phyloP scores from a whole-genome alignment of 2,329 filamentous ascomycete species.

The Thelonectria blattea region DNA sequence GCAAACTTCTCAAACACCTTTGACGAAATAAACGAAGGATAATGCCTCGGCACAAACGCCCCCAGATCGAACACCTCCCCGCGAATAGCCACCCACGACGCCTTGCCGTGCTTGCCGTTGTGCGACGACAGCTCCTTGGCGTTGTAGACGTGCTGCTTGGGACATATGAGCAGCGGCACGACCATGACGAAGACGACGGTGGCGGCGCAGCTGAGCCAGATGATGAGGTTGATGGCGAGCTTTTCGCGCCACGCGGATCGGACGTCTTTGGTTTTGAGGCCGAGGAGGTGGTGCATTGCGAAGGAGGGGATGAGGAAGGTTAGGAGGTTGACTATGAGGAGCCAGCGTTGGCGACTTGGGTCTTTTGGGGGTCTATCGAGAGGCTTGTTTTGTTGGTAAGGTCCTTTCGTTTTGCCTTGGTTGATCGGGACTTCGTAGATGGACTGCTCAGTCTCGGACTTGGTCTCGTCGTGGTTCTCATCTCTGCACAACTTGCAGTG shows the following conservation, averaged over 20 bases:
- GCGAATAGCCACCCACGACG: not conserved
- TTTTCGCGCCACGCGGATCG: conserved; percentile 98
- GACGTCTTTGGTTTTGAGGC: conserved; percentile 63
- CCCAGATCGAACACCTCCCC: not conserved
- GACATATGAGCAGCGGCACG: conserved; percentile 85
- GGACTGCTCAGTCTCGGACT: not conserved
- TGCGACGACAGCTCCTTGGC: conserved; percentile 31
- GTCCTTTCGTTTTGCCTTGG: not conserved
- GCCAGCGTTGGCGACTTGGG: not conserved
- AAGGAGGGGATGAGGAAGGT: not conserved
- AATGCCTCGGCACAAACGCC: not conserved
- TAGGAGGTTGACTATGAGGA: not conserved
- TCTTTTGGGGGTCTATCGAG: not conserved
- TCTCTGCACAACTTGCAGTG: not conserved
- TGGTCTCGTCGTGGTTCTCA: not conserved
- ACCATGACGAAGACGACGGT: conserved; percentile 92
- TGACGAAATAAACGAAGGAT: not conserved
- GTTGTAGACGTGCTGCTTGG: conserved; percentile 78
- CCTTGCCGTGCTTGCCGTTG: not conserved
- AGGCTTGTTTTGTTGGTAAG: too few relatives aligned
- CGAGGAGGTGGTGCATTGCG: not conserved
- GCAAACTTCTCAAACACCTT: not conserved
- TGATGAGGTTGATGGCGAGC: conserved; percentile 79
- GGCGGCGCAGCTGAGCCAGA: conserved; percentile 77
- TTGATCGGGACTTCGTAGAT: not conserved